Evolutionary conservation across 176 grass and related monocot genomes (phyloP), one percentile per base, ranked within the genome.

Genomic region (Oryza australiensis): DNA sequence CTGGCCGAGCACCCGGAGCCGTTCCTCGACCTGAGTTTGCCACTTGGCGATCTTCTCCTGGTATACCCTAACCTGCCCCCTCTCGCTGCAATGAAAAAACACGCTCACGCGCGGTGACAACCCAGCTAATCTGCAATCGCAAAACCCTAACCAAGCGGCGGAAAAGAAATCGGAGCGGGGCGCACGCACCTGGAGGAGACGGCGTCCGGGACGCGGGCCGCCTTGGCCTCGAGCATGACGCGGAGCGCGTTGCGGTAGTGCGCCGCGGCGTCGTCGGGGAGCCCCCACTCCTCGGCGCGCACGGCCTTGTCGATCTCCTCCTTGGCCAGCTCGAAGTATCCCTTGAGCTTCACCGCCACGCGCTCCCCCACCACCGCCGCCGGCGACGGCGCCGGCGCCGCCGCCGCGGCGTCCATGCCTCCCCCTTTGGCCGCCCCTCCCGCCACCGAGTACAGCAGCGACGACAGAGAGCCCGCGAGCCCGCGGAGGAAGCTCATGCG

Each of bases 301-400:
- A 98, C 86, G 43, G 95, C 95, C 85, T 95, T 98, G 79, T 98
- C 89, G 87, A 95, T 98, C 90, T 93, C 90, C 89, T 98, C 89
- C 80, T 98, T 98, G 62, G 95, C 95, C 68, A 98, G 84, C 32
- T 95, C 95, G 84, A 98, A 98, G 84, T 98, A 98, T 2, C 92
- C 95, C 91, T 73, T 95, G 35, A 98, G 88, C 87, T 93, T 98
- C 48, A 98, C 78, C 32, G 86, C 92, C 40, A 91, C 92, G 75
- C 95, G 84, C 86, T 98, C 92, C 79, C 88, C 85, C 28, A 95
- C 90, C 76, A 93, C 92, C 22, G 87, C 82, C 26, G 88, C 77
- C 40, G 86, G 60, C 14, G 86, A 63, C 49, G 85, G 71, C 62
- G 80, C 12, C 49, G 85, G 74, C 71, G 80, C 24, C 24, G n/a